Conservation (phyloP, 1,284 basidiomycete species). For the Trametes polyzona region DNA sequence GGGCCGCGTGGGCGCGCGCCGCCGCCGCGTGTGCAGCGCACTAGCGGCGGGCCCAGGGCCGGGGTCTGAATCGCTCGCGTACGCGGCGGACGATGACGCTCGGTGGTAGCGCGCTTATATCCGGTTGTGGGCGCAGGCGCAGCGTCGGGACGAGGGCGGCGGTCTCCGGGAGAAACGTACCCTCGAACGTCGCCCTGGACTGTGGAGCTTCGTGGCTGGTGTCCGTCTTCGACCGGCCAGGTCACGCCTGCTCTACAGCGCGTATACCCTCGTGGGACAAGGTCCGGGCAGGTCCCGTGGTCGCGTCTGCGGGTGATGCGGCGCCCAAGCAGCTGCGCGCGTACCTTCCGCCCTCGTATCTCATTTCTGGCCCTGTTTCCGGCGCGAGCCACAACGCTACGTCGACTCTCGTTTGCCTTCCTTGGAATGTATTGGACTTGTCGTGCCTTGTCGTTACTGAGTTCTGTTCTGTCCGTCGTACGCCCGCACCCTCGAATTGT, state of each 20-base stretch:
- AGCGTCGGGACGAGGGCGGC: not conserved
- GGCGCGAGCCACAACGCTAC: slow-evolving; percentile 6
- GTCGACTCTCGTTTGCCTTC: slow-evolving; percentile 6
- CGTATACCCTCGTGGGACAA: not conserved
- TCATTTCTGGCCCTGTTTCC: slow-evolving; percentile 5
- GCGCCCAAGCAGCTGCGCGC: not conserved
- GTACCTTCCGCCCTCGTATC: not conserved
- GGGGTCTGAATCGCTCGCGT: slow-evolving; percentile 18
- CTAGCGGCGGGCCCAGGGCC: slow-evolving; percentile 11
- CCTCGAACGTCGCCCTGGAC: slow-evolving; percentile 8
- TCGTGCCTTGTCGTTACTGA: not conserved
- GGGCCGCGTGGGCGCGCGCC: slow-evolving; percentile 1
- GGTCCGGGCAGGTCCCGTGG: slow-evolving; percentile 6
- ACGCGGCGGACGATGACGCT: slow-evolving; percentile 6
- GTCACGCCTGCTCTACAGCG: too few relatives aligned
- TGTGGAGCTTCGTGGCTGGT: too few relatives aligned
- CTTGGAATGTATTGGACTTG: not conserved
- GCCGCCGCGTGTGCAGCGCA: slow-evolving; percentile 10
- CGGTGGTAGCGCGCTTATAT: slow-evolving; percentile 24
- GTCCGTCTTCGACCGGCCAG: too few relatives aligned
- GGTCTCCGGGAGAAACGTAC: not conserved
- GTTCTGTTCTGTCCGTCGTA: not conserved
- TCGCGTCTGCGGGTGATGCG: not conserved
- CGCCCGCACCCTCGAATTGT: slow-evolving; percentile 20
- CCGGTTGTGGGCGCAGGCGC: slow-evolving; percentile 17